Conservation (phyloP, 495 filamentous ascomycete species). For the Aspergillus incahuasiensis region DNA sequence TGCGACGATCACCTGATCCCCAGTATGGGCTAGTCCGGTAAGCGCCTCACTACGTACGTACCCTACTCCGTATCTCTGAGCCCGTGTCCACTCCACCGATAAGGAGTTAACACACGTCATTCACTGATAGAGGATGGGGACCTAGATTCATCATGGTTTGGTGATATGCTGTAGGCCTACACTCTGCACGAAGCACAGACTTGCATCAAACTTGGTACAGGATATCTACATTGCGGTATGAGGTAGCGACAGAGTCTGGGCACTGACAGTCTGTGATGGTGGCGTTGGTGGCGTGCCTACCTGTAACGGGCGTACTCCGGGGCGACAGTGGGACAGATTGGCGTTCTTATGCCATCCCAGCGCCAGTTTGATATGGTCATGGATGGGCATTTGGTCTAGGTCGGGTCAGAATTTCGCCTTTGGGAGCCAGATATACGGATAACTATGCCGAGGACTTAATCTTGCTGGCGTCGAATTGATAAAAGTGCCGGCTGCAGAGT, state of each 20-base stretch:
- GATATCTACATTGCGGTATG: not conserved
- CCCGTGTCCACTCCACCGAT: conserved; percentile 12
- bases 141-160: not conserved
- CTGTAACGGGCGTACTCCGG: not conserved
- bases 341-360: not conserved
- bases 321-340: not conserved
- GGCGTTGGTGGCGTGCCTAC: conserved; percentile 27
- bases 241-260: not conserved
- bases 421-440: not conserved
- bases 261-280: conserved; percentile 10
- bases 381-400: not conserved
- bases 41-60: conserved; percentile 13
- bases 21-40: conserved; percentile 1
- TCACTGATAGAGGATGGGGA: not conserved
- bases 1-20: conserved; percentile 29
- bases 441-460: not conserved
- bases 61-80: too few species aligned
- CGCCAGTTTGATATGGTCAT: not conserved
- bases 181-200: too few species aligned
- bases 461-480: not conserved
- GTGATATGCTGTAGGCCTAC: not conserved
- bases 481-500: too few species aligned
- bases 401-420: not conserved
- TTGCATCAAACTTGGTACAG: not conserved
- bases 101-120: conserved; percentile 20